Evolutionary conservation across 2,329 filamentous ascomycete species (phyloP).

Genomic region (Cladophialophora yegresii): DNA sequence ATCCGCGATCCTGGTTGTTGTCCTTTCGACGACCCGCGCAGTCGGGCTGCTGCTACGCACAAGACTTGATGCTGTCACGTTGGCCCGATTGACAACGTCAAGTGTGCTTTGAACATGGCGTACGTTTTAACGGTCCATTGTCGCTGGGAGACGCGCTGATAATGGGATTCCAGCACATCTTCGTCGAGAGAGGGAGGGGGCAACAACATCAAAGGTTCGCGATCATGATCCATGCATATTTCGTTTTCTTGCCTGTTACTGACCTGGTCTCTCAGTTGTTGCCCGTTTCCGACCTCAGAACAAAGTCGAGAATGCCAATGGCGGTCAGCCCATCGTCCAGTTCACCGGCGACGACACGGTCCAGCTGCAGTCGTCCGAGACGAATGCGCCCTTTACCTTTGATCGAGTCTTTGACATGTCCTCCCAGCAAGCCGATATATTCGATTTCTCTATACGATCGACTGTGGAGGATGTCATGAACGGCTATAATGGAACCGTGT

Average conservation of each 20-base stretch:
- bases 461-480: slow-evolving; percentile 98
- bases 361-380: slow-evolving; percentile 72
- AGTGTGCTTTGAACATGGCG: slow-evolving; percentile 24
- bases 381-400: slow-evolving; percentile 86
- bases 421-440: slow-evolving; percentile 88
- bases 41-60: slow-evolving; percentile 13
- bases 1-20: slow-evolving; percentile 2
- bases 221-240: background rate
- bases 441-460: slow-evolving; percentile 93
- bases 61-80: slow-evolving; percentile 29
- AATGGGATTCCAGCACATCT: slow-evolving; percentile 35
- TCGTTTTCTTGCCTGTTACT: slow-evolving; percentile 10
- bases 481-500: slow-evolving; percentile 98
- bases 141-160: slow-evolving; percentile 13
- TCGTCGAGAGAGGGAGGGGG: slow-evolving; percentile 39
- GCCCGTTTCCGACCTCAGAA: slow-evolving; percentile 98
- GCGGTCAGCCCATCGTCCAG: slow-evolving; percentile 85
- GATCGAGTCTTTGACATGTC: slow-evolving; percentile 96
- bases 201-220: slow-evolving; percentile 59
- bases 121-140: slow-evolving; percentile 11
- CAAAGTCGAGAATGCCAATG: slow-evolving; percentile 84
- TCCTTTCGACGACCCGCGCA: slow-evolving; percentile 15
- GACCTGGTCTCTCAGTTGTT: slow-evolving; percentile 66
- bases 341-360: slow-evolving; percentile 91
- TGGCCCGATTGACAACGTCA: slow-evolving; percentile 31